phyloP scores from a whole-genome alignment of 2,329 filamentous ascomycete genomes.

The Metarhizium brunneum region DNA sequence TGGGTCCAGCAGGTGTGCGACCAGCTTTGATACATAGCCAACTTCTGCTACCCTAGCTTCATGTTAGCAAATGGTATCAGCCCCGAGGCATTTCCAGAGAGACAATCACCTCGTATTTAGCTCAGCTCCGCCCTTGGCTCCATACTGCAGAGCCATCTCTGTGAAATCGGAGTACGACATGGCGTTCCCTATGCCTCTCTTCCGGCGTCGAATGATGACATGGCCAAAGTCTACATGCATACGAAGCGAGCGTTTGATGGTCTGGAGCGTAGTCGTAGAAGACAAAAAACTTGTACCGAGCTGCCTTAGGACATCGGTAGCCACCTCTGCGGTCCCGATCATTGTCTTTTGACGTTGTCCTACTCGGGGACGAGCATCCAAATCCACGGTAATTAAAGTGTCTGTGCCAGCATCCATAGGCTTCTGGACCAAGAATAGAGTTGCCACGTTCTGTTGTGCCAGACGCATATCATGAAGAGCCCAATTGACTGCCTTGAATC shows the following conservation, averaged over 20 bases:
- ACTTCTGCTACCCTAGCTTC: constrained; percentile 6
- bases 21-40: constrained; percentile 1
- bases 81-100: background rate
- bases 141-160: constrained; percentile 17
- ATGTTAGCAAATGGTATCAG: background rate
- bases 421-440: constrained; percentile 19
- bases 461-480: constrained; percentile 22
- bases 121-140: constrained; percentile 18
- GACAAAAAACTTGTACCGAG: background rate
- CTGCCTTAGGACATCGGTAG: background rate
- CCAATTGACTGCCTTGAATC: constrained; percentile 20
- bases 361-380: constrained; percentile 16
- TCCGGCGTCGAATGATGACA: constrained; percentile 17
- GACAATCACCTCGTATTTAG: constrained; percentile 17
- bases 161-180: constrained; percentile 16
- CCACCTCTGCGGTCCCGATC: background rate
- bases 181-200: constrained; percentile 13
- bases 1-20: constrained; percentile 6
- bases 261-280: constrained; percentile 16
- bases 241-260: constrained; percentile 15
- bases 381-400: constrained; percentile 12
- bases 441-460: constrained; percentile 13
- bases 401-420: constrained; percentile 9
- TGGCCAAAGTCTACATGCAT: constrained; percentile 25
- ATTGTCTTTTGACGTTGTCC: background rate